Conservation (phyloP, 352 stramenopile genomes). For the Globisporangium abappressorium region DNA sequence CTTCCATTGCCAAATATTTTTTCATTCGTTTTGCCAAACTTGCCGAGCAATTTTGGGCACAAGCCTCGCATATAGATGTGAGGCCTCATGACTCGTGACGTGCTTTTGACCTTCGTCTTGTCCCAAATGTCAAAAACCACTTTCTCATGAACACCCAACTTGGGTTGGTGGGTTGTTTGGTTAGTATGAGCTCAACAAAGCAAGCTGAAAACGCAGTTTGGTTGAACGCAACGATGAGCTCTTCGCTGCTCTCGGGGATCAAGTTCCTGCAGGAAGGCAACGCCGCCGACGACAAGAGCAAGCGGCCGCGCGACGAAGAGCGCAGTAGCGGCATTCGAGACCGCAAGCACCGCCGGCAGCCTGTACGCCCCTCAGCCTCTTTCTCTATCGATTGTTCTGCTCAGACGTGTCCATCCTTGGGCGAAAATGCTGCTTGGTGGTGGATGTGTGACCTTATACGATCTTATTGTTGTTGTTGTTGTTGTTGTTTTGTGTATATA, state of each 20-base stretch:
- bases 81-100: too few relatives aligned
- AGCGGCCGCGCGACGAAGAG: conserved; percentile 6
- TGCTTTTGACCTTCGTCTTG: too few relatives aligned
- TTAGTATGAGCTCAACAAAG: too few relatives aligned
- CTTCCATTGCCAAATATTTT: too few relatives aligned
- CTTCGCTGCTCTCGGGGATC: conserved; percentile 62
- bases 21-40: too few relatives aligned
- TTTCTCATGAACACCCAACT: too few relatives aligned
- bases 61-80: too few relatives aligned
- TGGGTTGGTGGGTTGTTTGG: too few relatives aligned
- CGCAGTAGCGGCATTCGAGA: conserved; percentile 19
- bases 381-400: background rate
- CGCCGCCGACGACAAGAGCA: conserved; percentile 21
- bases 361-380: conserved; percentile 12
- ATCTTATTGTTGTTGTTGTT: background rate
- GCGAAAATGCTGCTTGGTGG: too few relatives aligned
- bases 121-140: too few relatives aligned
- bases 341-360: conserved; percentile 15
- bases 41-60: too few relatives aligned
- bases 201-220: too few relatives aligned
- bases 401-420: background rate
- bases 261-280: conserved; percentile 51
- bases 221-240: conserved; percentile 25
- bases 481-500: conserved; percentile 1
- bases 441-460: background rate